Evolutionary conservation across 1,284 basidiomycete genomes (phyloP), one percentile per base, ranked within the genome.

Genomic region (Taiwanofungus camphoratus): DNA sequence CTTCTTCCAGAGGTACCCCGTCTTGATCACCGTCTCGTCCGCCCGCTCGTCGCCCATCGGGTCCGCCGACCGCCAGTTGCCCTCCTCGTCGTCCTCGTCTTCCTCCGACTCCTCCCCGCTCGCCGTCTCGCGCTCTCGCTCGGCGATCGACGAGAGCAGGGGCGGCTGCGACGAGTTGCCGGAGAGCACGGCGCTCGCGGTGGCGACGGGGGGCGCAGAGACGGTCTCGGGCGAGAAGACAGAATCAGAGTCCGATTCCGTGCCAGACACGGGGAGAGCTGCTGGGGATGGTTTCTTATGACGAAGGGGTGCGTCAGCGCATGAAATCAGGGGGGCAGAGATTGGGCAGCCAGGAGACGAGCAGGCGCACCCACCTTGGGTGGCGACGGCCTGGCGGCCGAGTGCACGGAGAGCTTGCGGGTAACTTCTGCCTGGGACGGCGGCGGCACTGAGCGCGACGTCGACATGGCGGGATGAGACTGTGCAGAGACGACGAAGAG

Each of bases 1-100:
- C 43, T 63, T 95, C 74, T 96, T 97, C 76, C 82, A 86, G 39
- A 98, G 69, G 68, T 93, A 97, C 2, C 94, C 94, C 18, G 85
- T 81, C 66, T 92, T 95, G 61, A 96, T 75, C 29, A 90, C 82
- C 39, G 76, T 77, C 60, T 93, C 91, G 44, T 81, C 76, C 57
- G 74, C 65, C 49, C 58, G 64, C 36, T 62, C 53, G 1, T 41
- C 32, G 24, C 48, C 52, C 24, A 43, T 42, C 16, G 48, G 50
- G 30, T 71, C 74, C 27, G 70, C 74, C 21, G 69, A 71, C 54
- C 66, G 73, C 77, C 79, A 82, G 12, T 76, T 79, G n/a, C 73
- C 79, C 44, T 74, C 73, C 34, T 75, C 77, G 39, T 71, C 72
- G 26, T 56, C 77, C 32, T 74, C 71, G 35, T 82, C 80, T 34